Conservation (phyloP, 495 filamentous ascomycete species). For the Saxophila tyrrhenica region DNA sequence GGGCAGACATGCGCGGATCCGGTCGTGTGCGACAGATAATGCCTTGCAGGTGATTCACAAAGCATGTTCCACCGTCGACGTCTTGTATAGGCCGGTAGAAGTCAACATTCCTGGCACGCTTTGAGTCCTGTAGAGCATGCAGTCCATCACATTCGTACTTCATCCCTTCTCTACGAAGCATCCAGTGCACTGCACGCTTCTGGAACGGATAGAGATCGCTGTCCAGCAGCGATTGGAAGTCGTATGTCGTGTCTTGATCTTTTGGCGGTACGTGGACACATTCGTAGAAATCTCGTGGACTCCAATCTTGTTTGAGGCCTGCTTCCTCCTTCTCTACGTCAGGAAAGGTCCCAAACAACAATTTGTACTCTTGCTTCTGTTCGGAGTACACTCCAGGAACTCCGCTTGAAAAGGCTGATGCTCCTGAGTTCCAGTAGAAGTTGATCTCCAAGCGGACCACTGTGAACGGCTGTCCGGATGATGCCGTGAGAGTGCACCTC, state of each 20-base stretch:
- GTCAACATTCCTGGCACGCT: slow-evolving; percentile 23
- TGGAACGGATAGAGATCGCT: slow-evolving; percentile 62
- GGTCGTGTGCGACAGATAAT: slow-evolving; percentile 41
- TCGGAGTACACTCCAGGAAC: not conserved
- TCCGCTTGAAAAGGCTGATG: slow-evolving; percentile 10
- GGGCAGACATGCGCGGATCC: slow-evolving; percentile 24
- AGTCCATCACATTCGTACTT: slow-evolving; percentile 11
- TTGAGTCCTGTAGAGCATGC: not conserved
- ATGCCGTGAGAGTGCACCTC: slow-evolving; percentile 8
- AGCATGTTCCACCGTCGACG: slow-evolving; percentile 40
- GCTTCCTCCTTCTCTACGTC: not conserved
- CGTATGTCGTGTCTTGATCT: slow-evolving; percentile 31
- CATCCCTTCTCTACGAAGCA: slow-evolving; percentile 47
- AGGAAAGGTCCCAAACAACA: slow-evolving; percentile 1
- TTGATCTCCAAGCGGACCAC: slow-evolving; percentile 10
- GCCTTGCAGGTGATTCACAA: slow-evolving; percentile 55
- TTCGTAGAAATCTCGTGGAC: slow-evolving; percentile 49
- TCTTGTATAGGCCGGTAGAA: slow-evolving; percentile 34
- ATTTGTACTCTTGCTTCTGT: slow-evolving; percentile 4
- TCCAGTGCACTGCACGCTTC: slow-evolving; percentile 57
- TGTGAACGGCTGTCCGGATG: slow-evolving; percentile 6
- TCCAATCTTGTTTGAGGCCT: slow-evolving; percentile 19
- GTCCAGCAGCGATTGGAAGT: slow-evolving; percentile 32
- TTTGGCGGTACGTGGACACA: slow-evolving; percentile 48
- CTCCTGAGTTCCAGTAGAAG: slow-evolving; percentile 8